Conservation (phyloP, 176 grass and related monocot genomes). For the Saccharum spontaneum region DNA sequence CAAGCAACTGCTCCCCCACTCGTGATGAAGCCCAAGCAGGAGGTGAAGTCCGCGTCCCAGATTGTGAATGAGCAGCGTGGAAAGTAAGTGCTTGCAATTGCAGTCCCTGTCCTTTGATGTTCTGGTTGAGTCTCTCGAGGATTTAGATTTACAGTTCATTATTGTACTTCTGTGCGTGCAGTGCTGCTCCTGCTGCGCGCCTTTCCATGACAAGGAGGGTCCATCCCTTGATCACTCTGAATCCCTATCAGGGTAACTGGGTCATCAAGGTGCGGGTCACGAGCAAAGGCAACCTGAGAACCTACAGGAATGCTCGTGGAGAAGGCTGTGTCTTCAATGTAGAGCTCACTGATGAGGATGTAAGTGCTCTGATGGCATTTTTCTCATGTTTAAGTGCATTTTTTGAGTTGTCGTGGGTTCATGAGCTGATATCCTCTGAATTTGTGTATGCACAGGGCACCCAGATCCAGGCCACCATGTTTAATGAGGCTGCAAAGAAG, state of each 20-base stretch:
- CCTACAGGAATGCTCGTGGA: slow-evolving; percentile 81
- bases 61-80: slow-evolving; percentile 79
- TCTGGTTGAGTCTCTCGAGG: not conserved
- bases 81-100: slow-evolving; percentile 59
- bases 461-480: slow-evolving; percentile 98
- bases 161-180: not conserved
- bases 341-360: slow-evolving; percentile 96
- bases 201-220: slow-evolving; percentile 88
- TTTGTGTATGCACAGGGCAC: slow-evolving; percentile 64
- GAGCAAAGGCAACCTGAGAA: slow-evolving; percentile 83
- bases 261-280: slow-evolving; percentile 96
- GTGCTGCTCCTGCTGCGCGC: slow-evolving; percentile 81
- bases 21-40: slow-evolving; percentile 69
- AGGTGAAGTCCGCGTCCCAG: slow-evolving; percentile 68
- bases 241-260: slow-evolving; percentile 97
- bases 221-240: slow-evolving; percentile 80
- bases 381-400: not conserved
- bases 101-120: not conserved
- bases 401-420: not conserved
- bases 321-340: slow-evolving; percentile 96
- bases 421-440: not conserved
- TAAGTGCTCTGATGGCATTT: slow-evolving; percentile 38
- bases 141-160: not conserved
- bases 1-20: slow-evolving; percentile 2
- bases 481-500: slow-evolving; percentile 87